Base-by-base conservation (phyloP, 2,329 filamentous ascomycete species). In the Talaromyces verruculosus region DNA sequence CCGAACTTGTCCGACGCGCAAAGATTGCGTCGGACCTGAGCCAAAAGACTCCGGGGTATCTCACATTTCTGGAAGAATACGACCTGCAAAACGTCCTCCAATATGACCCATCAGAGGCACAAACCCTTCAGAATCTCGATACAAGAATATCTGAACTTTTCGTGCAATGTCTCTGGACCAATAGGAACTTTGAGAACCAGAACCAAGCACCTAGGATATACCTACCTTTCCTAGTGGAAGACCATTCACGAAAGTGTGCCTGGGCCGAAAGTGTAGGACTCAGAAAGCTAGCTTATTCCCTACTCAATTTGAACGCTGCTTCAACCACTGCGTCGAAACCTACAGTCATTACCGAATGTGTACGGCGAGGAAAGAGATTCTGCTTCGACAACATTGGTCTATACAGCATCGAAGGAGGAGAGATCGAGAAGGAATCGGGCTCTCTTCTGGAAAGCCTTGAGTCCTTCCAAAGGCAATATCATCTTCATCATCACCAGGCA, bases 221-320 rank as follows among this genome's bases (percentile, higher is more conserved):
- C 73, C 81, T 93, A 0, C 88, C 89, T 0, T 81, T 89, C 25
- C 75, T 92, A 0, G 77, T 88, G 10, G 87, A 89, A 68, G 84
- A 82, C 65, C 83, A 84, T 19, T 72, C 75, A n/a, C 81, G 83
- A 35, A 81, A 82, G 51, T 88, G 83, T 70, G 84, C 85, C 17
- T 89, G 87, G 87, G 80, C 82, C 63, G 78, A 83, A 65, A 85
- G 85, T 64, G 80, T 78, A 30, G 64, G 72, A 7, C 77, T 87
- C 37, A 80, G 87, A 15, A 79, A 79, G 57, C 69, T 88, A 25
- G 86, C 84, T 1, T 89, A 88, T 71, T 84, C 85, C 0, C 68
- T 85, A 7, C 72, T 86, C 22, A 82, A 83, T 33, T 22, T 58
- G 28, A 59, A 33, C 17, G 19, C 17, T 65, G 30, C 77, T 4